Conservation (phyloP, 805 yeast species). For the Maudiozyma turicensis region DNA sequence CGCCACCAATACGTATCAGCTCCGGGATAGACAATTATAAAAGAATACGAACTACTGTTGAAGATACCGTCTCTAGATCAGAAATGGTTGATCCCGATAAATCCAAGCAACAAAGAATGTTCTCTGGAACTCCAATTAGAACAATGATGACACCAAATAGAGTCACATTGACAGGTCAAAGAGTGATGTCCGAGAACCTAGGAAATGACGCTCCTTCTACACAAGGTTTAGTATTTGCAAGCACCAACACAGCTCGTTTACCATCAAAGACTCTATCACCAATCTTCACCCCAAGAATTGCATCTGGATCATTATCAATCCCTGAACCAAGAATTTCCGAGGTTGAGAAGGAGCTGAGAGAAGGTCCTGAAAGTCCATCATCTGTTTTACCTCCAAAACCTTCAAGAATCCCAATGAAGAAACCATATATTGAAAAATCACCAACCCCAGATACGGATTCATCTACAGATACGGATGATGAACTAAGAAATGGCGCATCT, state of each 20-base stretch:
- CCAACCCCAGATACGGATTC: slow-evolving; percentile 2
- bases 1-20: slow-evolving; percentile 31
- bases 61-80: slow-evolving; percentile 32
- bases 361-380: slow-evolving; percentile 33
- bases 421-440: slow-evolving; percentile 17
- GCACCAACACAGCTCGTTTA: neutral
- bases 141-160: slow-evolving; percentile 22
- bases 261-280: neutral
- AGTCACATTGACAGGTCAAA: slow-evolving; percentile 15
- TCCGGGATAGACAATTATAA: slow-evolving; percentile 27
- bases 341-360: slow-evolving; percentile 31
- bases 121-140: slow-evolving; percentile 26
- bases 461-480: slow-evolving; percentile 2
- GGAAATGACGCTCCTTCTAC: slow-evolving; percentile 7
- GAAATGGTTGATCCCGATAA: slow-evolving; percentile 32
- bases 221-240: slow-evolving; percentile 11
- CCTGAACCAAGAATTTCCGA: slow-evolving; percentile 37
- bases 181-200: slow-evolving; percentile 21
- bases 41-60: slow-evolving; percentile 26
- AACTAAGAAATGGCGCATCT: neutral
- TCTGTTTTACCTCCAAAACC: slow-evolving; percentile 26
- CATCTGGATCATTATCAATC: slow-evolving; percentile 35
- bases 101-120: slow-evolving; percentile 27
- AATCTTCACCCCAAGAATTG: slow-evolving; percentile 27
- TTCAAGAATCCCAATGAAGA: slow-evolving; percentile 30